A percentile compares a stretch with the other conserved stretches of the same genome.
These are phyloP conservation scores for Cladorrhinum samala DNA, from an alignment of 495 filamentous ascomycete species.

Conservation along the genomic window DNA sequence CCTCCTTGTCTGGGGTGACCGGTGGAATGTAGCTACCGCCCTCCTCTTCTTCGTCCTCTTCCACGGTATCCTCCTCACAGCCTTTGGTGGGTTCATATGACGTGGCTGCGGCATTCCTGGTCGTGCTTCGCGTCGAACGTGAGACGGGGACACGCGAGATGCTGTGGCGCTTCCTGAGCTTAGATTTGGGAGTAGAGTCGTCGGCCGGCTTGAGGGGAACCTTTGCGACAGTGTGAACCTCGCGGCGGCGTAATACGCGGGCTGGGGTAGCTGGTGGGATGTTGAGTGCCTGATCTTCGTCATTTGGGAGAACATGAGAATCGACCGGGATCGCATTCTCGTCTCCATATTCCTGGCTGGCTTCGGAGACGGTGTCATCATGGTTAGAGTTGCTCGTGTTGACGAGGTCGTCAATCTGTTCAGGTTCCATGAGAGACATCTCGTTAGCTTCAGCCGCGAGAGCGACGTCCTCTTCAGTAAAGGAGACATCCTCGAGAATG, in stretches of 20 bases:
- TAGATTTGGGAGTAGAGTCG: slow-evolving; percentile 48
- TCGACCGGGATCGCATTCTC: slow-evolving; percentile 55
- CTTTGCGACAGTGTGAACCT: slow-evolving; percentile 67
- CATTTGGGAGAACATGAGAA: slow-evolving; percentile 31
- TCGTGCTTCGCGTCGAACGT: slow-evolving; percentile 25
- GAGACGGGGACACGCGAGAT: slow-evolving; percentile 45
- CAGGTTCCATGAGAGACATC: slow-evolving; percentile 44
- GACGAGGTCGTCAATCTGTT: slow-evolving; percentile 26
- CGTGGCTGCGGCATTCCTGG: slow-evolving; percentile 37
- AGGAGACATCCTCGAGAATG: slow-evolving; percentile 31
- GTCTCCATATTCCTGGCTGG: slow-evolving; percentile 58
- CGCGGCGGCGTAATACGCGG: slow-evolving; percentile 18
- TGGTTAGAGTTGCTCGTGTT: slow-evolving; percentile 22
- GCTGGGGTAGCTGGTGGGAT: slow-evolving; percentile 32
- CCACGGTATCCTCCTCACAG: slow-evolving; percentile 10
- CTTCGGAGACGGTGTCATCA: slow-evolving; percentile 46
- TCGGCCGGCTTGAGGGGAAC: slow-evolving; percentile 67
- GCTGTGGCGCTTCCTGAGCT: slow-evolving; percentile 43
- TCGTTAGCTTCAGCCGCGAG: slow-evolving; percentile 46
- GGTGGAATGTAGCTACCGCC: slow-evolving; percentile 14
- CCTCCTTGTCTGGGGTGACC: slow-evolving; percentile 32
- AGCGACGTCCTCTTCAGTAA: slow-evolving; percentile 41
- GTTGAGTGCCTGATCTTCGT: slow-evolving; percentile 1
- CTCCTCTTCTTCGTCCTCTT: slow-evolving; percentile 17
- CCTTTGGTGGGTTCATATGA: slow-evolving; percentile 40